A percentile compares a stretch with the other conserved stretches of the same genome.
phyloP scores from a whole-genome alignment of 2,329 filamentous ascomycete species.

The Podosphaera xanthii region DNA sequence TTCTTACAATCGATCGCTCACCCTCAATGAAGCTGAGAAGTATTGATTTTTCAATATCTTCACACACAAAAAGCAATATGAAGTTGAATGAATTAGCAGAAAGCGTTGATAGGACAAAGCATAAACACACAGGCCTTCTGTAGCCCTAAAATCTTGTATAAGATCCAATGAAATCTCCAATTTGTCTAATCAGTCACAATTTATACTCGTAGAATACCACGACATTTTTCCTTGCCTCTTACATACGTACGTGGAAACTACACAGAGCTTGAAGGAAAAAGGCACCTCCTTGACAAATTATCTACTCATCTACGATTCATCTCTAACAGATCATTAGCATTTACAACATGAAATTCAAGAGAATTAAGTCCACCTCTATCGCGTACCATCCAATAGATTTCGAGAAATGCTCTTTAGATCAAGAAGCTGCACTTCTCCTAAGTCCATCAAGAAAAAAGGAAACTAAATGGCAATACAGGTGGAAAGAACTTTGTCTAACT shows the following conservation, averaged over 20 bases:
- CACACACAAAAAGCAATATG: no score
- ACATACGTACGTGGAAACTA: background rate
- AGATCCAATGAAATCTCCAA: no score
- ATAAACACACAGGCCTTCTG: no score
- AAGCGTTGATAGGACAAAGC: no score
- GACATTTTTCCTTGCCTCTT: no score
- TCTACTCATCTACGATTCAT: background rate
- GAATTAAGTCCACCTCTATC: background rate
- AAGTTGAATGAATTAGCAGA: no score
- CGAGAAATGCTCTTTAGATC: conserved; percentile 27
- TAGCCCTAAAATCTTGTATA: no score
- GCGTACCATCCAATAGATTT: conserved; percentile 29
- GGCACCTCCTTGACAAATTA: background rate
- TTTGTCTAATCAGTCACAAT: no score
- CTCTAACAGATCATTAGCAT: background rate
- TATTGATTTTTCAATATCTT: no score
- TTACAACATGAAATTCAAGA: background rate
- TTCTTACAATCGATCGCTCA: no score
- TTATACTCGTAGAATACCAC: no score
- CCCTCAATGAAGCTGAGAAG: no score
- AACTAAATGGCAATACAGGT: conserved; percentile 27
- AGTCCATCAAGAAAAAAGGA: conserved; percentile 10
- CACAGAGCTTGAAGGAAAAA: background rate
- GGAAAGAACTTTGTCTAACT: conserved; percentile 57
- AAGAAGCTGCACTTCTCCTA: conserved; percentile 19